Evolutionary conservation across 2,329 filamentous ascomycete genomes (phyloP), one percentile per base, ranked within the genome.

Genomic region (Chrysoporthe puriensis): DNA sequence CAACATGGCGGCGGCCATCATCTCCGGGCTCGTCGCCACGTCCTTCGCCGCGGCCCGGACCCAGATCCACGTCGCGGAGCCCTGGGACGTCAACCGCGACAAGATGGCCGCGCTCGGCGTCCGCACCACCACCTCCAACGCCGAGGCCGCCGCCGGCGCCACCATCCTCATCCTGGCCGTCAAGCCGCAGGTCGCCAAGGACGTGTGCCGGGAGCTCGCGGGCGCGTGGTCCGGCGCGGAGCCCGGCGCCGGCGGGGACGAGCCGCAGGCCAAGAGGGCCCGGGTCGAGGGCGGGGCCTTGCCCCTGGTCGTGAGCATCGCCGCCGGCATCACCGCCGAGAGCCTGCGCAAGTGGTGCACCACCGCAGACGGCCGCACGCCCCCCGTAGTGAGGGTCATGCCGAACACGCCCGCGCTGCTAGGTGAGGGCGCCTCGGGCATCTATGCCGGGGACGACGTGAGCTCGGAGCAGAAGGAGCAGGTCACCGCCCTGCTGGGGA

Each of bases 1-100:
- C 72, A 85, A 85, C 77, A 85, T 85, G 83, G 83, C 81, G 67
- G 78, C 78, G 64, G 83, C 83, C 78, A 85, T 85, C 72, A 84
- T 85, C 70, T 79, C 81, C 26, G 83, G 83, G 62, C 80, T 85
- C 32, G 73, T 82, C 40, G 76, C 76, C 68, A 81, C 82, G 71
- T 77, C 78, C 74, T 79, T 81, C 72, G 67, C 78, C 71, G 79
- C 80, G 73, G 44, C 63, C 36, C 73, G 77, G 64, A 79, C 83
- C 76, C 40, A 58, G 54, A 80, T 85, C 74, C 77, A 72, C 74
- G 83, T 85, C 66, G 78, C 83, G 3, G 83, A 85, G 76, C 83
- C 83, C 1, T 85, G 82, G 82, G 82, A 84, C 4, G 83, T 84
- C 66, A 85, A 84, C 79, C 80, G 83, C 66, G 74, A 78, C 63